Base-by-base conservation (phyloP, 1,284 basidiomycete species). In the Ustilago curta region DNA sequence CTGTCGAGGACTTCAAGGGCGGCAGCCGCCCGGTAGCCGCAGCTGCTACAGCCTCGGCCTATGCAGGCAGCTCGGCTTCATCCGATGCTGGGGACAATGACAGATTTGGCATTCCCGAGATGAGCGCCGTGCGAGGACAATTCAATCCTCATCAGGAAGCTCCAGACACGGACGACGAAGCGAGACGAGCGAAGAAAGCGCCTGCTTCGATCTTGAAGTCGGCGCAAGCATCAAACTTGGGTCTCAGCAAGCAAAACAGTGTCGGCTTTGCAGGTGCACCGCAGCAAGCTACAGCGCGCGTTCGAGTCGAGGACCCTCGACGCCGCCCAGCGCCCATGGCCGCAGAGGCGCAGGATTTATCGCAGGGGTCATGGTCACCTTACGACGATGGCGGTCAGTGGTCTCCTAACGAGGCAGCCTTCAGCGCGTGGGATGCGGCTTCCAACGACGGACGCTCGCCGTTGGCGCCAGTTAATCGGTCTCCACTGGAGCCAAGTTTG, bases 111-210 rank as follows among this genome's bases (percentile, higher is more conserved):
- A 64, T 73, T 12, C 70, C 70, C 0, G 70, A 73, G 45, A 63
- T 73, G 59, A 73, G 70, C 43, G 58, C 65, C 2, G 56, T 59
- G 4, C 59, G 70, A 0, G 45, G 45, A 23, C 59, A 62, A 9
- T 68, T 51, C 48, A 73, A 73, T n/a, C 64, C 59, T 25, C 70
- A 67, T 18, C 70, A 73, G 35, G 51, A 54, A 12, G 49, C 37
- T 5, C 61, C 68, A 5, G 44, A 53, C 23, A 47, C 61, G 0
- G 68, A 64, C 25, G 61, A 53, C 1, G 57, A 64, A 19, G 37
- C 45, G 3, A 60, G 21, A 18, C 50, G 44, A 31, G 56, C 43
- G 4, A 37, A 18, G n/a, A 2, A 51, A 52, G 49, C 48, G 54
- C n/a, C 45, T 35, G 23, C 29, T 18, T 37, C 48, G 32, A 48